phyloP scores from a whole-genome alignment of 2,329 filamentous ascomycete species.

The Ceratocystis eucalypticola region DNA sequence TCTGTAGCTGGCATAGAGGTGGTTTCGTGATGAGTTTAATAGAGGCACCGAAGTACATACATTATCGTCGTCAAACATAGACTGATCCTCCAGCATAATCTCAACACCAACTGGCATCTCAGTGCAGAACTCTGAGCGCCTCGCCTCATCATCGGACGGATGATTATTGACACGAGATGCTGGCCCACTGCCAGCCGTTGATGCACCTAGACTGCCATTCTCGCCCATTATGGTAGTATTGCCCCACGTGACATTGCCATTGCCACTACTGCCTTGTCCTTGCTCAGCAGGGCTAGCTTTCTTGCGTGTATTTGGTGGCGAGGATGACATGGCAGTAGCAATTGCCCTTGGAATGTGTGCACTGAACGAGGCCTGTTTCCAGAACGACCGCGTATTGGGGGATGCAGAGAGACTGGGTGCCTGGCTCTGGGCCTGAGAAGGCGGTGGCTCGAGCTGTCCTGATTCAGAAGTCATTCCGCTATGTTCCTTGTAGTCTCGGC shows the following conservation, averaged over 20 bases:
- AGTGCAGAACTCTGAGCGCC: constrained; percentile 30
- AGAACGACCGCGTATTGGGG: constrained; percentile 40
- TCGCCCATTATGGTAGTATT: constrained; percentile 34
- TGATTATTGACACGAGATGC: constrained; percentile 30
- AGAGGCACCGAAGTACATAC: constrained; percentile 49
- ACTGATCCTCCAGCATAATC: constrained; percentile 41
- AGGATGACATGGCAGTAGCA: constrained; percentile 27
- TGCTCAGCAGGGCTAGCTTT: constrained; percentile 52
- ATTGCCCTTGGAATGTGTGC: constrained; percentile 30
- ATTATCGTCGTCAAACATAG: constrained; percentile 51
- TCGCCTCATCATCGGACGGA: constrained; percentile 40
- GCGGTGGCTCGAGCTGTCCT: constrained; percentile 35
- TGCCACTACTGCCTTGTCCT: constrained; percentile 31
- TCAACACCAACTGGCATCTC: constrained; percentile 31
- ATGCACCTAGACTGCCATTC: constrained; percentile 26
- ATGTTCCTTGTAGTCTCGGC: constrained; percentile 28
- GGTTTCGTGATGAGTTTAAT: constrained; percentile 37
- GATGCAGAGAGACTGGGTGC: constrained; percentile 41
- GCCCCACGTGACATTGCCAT: constrained; percentile 35
- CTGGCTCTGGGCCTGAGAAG: constrained; percentile 12
- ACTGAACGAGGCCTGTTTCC: constrained; percentile 38
- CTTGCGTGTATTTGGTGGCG: constrained; percentile 31
- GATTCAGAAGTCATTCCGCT: constrained; percentile 22
- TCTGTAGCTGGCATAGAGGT: constrained; percentile 46
- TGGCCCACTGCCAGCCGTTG: constrained; percentile 23